Evolutionary conservation across 2,329 filamentous ascomycete genomes (phyloP).

Genomic region (Trichophyton benhamiae): DNA sequence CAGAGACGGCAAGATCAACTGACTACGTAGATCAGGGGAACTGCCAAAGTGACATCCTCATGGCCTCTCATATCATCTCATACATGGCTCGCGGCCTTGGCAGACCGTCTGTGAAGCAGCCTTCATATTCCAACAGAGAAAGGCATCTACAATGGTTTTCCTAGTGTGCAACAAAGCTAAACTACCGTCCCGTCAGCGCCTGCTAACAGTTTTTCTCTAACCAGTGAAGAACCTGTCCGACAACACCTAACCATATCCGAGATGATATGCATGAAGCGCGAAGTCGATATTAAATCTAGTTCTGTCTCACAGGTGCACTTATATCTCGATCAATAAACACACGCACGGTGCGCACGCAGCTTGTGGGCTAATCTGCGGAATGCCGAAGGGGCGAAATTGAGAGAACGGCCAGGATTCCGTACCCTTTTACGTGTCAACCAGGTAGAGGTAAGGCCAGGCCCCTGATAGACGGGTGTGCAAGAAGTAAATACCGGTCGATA

Average conservation of each 20-base stretch:
- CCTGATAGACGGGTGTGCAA: neutral
- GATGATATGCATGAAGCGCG: conserved; percentile 8
- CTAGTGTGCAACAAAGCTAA: neutral
- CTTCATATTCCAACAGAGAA: neutral
- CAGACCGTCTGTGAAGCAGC: neutral
- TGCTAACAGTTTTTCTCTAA: neutral
- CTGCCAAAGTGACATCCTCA: neutral
- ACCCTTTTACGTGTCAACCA: neutral
- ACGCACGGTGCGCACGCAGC: no score
- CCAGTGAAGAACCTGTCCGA: neutral
- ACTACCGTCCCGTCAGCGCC: neutral
- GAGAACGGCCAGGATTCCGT: neutral
- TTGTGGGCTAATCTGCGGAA: neutral
- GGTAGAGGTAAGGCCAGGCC: neutral
- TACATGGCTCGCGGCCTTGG: neutral
- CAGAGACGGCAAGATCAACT: neutral
- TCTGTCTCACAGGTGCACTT: conserved; percentile 10
- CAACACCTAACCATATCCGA: neutral
- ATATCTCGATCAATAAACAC: neutral
- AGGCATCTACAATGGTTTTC: neutral
- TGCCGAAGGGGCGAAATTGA: neutral
- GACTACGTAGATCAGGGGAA: neutral
- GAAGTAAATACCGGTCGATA: conserved; percentile 1
- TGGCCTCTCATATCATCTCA: neutral
- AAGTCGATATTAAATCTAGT: conserved; percentile 4